Evolutionary conservation across 2,329 filamentous ascomycete species (phyloP), one percentile per base, ranked within the genome.

Genomic region (Clathrospora elynae): DNA sequence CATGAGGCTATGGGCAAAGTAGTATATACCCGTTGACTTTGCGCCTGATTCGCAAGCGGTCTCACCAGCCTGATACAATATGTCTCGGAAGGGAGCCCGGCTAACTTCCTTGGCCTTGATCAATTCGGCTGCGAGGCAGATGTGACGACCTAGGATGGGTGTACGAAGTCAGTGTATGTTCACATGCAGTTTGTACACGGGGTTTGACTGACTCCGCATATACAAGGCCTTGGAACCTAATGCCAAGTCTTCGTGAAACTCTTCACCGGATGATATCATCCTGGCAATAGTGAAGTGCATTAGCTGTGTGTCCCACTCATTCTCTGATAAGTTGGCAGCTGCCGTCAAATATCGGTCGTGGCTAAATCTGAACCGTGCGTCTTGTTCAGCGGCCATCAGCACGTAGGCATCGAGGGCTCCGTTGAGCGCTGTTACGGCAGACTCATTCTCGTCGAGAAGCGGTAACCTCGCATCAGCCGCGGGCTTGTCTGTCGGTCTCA

Each of bases 201-300:
- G n/a, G n/a, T n/a, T n/a, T n/a, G n/a, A n/a, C n/a, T n/a, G n/a
- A 14, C 90, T 88, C 46, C 86, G 85, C 46, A 82, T 85, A 61
- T 95, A 90, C 9, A 84, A 78, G 2, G 69, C 57, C 34, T 73
- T 74, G 4, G 71, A 72, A 2, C 69, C 64, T 16, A 66, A 55
- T 17, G 80, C 78, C 35, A 78, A 78, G 1, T 81, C 75, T 46
- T 90, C 84, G 6, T 58, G 48, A 16, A 79, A 70, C 6, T 75
- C 72, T 14, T 74, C 82, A 57, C 90, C 85, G 55, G 87, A 87
- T 67, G 91, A 82, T 53, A 96, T 81, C 0, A 86, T 86, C 62
- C 89, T 85, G 0, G 88, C 87, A 58, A 96, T 89, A 31, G 90
- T 83, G 58, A 91, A 96, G 69, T 96, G 90, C 91, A 96, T 96